phyloP scores from a whole-genome alignment of 805 yeast species.

The Candida rishiriensis region DNA sequence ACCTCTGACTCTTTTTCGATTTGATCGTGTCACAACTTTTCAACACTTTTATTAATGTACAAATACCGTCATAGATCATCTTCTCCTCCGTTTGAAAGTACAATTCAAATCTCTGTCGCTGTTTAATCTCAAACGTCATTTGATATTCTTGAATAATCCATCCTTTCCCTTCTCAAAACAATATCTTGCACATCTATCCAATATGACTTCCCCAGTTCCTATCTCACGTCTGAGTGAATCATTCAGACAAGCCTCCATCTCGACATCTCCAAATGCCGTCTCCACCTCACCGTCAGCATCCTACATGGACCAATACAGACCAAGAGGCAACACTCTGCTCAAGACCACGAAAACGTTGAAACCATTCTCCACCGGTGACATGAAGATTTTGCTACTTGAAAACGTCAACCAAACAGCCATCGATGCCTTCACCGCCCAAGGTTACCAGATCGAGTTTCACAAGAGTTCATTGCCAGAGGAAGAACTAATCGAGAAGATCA shows the following conservation, averaged over 20 bases:
- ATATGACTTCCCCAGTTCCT: slow-evolving; percentile 67
- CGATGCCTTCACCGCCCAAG: slow-evolving; percentile 78
- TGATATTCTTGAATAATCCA: too few species aligned
- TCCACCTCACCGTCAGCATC: slow-evolving; percentile 78
- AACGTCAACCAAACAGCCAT: slow-evolving; percentile 93
- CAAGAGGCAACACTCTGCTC: slow-evolving; percentile 33
- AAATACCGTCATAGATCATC: too few species aligned
- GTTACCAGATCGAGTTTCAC: slow-evolving; percentile 94
- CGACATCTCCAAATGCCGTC: slow-evolving; percentile 64
- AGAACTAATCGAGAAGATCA: slow-evolving; percentile 89
- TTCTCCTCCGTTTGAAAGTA: too few species aligned
- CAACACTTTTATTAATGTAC: too few species aligned
- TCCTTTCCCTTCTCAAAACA: too few species aligned
- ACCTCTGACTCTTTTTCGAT: too few species aligned
- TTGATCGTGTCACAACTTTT: too few species aligned
- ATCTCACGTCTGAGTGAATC: slow-evolving; percentile 50
- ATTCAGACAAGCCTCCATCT: slow-evolving; percentile 44
- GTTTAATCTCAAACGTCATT: too few species aligned
- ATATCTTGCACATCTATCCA: too few species aligned
- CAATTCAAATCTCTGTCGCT: too few species aligned
- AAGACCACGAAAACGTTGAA: slow-evolving; percentile 70
- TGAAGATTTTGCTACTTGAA: slow-evolving; percentile 85
- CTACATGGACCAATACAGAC: slow-evolving; percentile 51
- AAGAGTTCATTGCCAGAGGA: slow-evolving; percentile 88
- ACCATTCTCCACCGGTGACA: slow-evolving; percentile 94